phyloP scores from a whole-genome alignment of 306 rosid species.

The Vigna hirtella region DNA sequence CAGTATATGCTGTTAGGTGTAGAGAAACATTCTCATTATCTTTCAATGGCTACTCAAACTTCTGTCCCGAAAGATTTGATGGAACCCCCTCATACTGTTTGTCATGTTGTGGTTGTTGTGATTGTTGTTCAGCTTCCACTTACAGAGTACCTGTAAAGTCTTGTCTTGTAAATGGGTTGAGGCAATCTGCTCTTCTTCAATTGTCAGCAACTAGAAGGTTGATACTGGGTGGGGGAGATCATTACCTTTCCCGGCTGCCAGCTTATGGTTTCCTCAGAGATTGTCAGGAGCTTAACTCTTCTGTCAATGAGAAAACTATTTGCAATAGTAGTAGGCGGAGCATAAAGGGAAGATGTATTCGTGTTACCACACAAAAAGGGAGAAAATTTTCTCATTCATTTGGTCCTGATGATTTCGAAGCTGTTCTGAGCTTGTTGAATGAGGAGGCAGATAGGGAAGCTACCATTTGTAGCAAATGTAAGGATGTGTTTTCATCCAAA shows the following conservation, averaged over 20 bases:
- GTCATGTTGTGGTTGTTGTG: slow-evolving; percentile 60
- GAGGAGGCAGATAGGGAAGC: slow-evolving; percentile 63
- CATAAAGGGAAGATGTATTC: slow-evolving; percentile 48
- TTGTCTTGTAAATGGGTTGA: slow-evolving; percentile 66
- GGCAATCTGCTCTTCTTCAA: slow-evolving; percentile 83
- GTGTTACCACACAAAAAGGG: slow-evolving; percentile 50
- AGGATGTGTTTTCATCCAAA: slow-evolving; percentile 50
- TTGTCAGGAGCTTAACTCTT: slow-evolving; percentile 54
- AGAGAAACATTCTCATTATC: slow-evolving; percentile 61
- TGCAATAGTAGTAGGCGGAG: slow-evolving; percentile 56
- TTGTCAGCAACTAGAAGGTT: slow-evolving; percentile 76
- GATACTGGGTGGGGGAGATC: slow-evolving; percentile 59
- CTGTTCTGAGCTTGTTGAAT: slow-evolving; percentile 77
- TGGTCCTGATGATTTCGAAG: slow-evolving; percentile 60
- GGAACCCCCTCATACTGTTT: slow-evolving; percentile 53
- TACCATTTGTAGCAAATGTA: slow-evolving; percentile 45
- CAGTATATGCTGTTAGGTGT: slow-evolving; percentile 60
- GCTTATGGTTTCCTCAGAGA: slow-evolving; percentile 47
- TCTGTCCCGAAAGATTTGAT: slow-evolving; percentile 60
- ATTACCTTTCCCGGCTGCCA: slow-evolving; percentile 53
- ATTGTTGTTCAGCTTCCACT: slow-evolving; percentile 55
- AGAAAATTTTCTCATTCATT: slow-evolving; percentile 45
- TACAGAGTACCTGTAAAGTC: slow-evolving; percentile 54
- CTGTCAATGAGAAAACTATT: slow-evolving; percentile 52
- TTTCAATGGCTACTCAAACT: slow-evolving; percentile 66